Evolutionary conservation across 306 rosid species (phyloP).

Genomic region (Cicer judaicum): DNA sequence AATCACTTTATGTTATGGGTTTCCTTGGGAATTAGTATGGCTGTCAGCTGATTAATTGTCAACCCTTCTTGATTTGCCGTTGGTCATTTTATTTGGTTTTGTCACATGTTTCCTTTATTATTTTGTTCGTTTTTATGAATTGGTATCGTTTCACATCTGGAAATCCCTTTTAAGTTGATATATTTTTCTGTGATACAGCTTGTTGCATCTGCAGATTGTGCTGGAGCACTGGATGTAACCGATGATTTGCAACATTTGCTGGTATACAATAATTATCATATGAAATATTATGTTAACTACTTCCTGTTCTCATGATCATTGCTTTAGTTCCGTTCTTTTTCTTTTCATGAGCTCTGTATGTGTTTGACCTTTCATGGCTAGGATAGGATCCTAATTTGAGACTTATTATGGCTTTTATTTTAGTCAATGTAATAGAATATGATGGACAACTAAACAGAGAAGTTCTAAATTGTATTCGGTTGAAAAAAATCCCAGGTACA

Average conservation of each 20-base stretch:
- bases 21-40: neutral
- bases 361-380: constrained; percentile 21
- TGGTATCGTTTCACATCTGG: constrained; percentile 34
- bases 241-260: constrained; percentile 88
- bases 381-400: neutral
- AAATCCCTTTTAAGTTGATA: constrained; percentile 47
- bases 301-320: constrained; percentile 17
- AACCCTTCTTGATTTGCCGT: neutral
- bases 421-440: constrained; percentile 16
- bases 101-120: constrained; percentile 1
- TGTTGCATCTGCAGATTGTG: constrained; percentile 97
- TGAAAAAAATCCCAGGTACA: neutral
- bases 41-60: neutral
- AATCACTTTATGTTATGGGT: neutral
- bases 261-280: constrained; percentile 56
- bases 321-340: neutral
- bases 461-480: constrained; percentile 23
- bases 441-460: neutral
- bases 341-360: constrained; percentile 20
- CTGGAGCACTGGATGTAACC: constrained; percentile 95
- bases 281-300: neutral
- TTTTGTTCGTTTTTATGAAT: constrained; percentile 14
- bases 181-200: constrained; percentile 84
- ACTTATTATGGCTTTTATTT: constrained; percentile 16
- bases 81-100: constrained; percentile 11